Evolutionary conservation across 495 filamentous ascomycete species (phyloP), one percentile per base, ranked within the genome.

Genomic region (Letharia lupina): DNA sequence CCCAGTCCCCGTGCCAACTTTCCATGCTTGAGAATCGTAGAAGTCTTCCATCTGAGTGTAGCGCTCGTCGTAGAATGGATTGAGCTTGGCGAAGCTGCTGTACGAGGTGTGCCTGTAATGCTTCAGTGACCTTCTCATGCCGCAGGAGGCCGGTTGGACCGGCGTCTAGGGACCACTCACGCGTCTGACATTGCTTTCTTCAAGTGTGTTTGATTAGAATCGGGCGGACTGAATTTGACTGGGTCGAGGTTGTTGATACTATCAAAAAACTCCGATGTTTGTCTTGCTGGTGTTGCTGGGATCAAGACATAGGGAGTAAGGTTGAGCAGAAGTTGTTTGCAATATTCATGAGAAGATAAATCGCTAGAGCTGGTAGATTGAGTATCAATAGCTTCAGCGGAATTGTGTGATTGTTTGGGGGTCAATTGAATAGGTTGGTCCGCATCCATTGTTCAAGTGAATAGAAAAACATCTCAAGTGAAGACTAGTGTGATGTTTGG

Each of bases 21-120:
- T 31, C 44, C 50, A 33, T 67, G 41, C 31, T 60, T 65, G 57
- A 52, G 52, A 18, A 48, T 70, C 23, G 42, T 64, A 47, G 45
- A 71, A 67, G 63, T 71, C 70, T 41, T 61, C 65, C 18, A 69
- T 33, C 50, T 63, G 63, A 37, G 67, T 69, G 23, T 62, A 62
- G 39, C 68, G 65, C 33, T 69, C 64, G 18, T 75, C 71, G 40
- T 71, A 70, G 59, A 75, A 75, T 7, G 75, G 74, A 60, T 77
- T 77, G 62, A 74, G 69, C 56, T 74, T 74, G 20, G 70, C 64
- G 40, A 77, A 66, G 33, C 75, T 73, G 52, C 72, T 73, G 60
- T 74, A 74, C 2, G 66, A 61, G n/a, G 72, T 59, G 41, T 70
- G 61, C 16, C 72, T 72, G 54, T 45, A 63, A 28, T 33, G n/a